phyloP scores from a whole-genome alignment of 2,329 filamentous ascomycete species.

The Penicillium fuscoglaucum region DNA sequence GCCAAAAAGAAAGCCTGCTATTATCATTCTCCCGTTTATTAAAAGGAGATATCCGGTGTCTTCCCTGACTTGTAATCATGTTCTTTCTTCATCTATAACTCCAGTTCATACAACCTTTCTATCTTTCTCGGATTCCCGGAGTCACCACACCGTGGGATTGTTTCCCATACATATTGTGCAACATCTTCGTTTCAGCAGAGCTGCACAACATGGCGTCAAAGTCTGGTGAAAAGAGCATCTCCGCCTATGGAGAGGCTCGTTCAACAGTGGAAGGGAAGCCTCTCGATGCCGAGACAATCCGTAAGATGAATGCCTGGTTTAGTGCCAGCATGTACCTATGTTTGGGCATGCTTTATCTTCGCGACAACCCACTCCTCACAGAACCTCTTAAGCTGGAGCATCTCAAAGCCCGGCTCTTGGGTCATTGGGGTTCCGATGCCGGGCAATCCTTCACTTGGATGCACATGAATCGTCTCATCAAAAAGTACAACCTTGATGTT shows the following conservation, averaged over 20 bases:
- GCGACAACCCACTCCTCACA: slow-evolving; percentile 69
- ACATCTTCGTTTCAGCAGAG: not conserved
- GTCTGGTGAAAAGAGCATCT: slow-evolving; percentile 56
- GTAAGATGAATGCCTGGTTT: slow-evolving; percentile 71
- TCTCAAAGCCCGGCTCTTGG: slow-evolving; percentile 71
- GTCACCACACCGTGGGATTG: not conserved
- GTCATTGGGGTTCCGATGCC: slow-evolving; percentile 78
- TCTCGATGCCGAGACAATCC: slow-evolving; percentile 65
- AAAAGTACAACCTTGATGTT: slow-evolving; percentile 72
- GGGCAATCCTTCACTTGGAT: slow-evolving; percentile 80
- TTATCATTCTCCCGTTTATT: not conserved
- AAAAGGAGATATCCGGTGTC: no score
- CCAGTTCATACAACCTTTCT: not conserved
- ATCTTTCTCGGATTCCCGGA: not conserved
- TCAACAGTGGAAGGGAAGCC: slow-evolving; percentile 64
- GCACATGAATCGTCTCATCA: slow-evolving; percentile 79
- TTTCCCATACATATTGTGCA: not conserved
- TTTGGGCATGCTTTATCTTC: slow-evolving; percentile 78
- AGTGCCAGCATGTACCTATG: slow-evolving; percentile 72
- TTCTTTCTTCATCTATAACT: not conserved
- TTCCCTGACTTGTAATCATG: not conserved
- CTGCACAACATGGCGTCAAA: slow-evolving; percentile 20
- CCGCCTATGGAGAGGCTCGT: slow-evolving; percentile 64
- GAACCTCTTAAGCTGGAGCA: slow-evolving; percentile 69
- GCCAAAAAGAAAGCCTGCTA: not conserved